Conservation (phyloP, 2,329 filamentous ascomycete genomes). For the Incumbomyces lentus region DNA sequence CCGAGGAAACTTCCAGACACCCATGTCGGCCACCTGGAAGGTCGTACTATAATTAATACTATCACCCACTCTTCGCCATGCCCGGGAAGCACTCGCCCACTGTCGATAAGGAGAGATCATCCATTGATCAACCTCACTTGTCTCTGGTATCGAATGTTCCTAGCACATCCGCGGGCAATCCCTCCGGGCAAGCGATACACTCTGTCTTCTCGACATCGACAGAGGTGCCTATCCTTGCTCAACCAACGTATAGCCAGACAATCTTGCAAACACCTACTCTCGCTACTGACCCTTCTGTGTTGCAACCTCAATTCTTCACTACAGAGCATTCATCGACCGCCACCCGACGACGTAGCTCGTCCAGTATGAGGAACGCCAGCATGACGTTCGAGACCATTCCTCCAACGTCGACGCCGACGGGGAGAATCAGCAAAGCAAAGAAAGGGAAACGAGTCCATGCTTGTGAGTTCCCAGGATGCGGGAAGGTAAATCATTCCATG, state of each 20-base stretch:
- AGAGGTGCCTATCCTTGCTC: constrained; percentile 10
- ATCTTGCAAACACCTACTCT: constrained; percentile 7
- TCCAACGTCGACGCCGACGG: constrained; percentile 39
- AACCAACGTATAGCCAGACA: constrained; percentile 7
- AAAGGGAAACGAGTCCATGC: constrained; percentile 42
- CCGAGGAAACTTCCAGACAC: constrained; percentile 17
- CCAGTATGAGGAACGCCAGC: constrained; percentile 21
- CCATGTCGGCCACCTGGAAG: constrained; percentile 11
- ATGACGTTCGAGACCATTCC: constrained; percentile 21
- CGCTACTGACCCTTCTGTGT: constrained; percentile 11
- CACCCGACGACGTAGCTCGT: constrained; percentile 20
- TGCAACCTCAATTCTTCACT: constrained; percentile 16
- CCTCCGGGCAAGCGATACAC: no score
- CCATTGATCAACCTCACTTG: constrained; percentile 14
- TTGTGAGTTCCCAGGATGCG: constrained; percentile 38
- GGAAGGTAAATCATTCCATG: constrained; percentile 34
- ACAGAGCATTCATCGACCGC: constrained; percentile 8
- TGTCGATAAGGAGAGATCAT: constrained; percentile 20
- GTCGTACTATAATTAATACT: constrained; percentile 17
- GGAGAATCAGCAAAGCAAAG: constrained; percentile 42
- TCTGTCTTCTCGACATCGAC: not conserved
- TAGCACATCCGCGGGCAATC: not conserved
- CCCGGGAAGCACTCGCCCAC: constrained; percentile 15
- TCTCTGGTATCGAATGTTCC: constrained; percentile 10
- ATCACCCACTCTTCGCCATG: constrained; percentile 19